Evolutionary conservation across 306 rosid genomes (phyloP).

Genomic region (Delonix regia): DNA sequence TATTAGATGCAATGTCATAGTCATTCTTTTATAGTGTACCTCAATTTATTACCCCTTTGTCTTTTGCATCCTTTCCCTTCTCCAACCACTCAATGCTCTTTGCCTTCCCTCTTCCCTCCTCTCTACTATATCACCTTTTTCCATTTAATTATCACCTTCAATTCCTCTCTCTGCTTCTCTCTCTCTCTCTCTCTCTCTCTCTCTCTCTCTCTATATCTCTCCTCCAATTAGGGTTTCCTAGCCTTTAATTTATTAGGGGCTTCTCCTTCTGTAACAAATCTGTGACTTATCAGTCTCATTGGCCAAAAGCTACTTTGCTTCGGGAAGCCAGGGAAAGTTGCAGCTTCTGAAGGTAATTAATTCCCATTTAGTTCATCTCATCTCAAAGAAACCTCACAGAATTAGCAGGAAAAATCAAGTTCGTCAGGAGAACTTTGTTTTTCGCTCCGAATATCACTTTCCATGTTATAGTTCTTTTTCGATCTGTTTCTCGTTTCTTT

Average conservation of each 20-base stretch:
- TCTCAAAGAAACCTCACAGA: constrained; percentile 19
- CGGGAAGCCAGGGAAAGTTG: constrained; percentile 44
- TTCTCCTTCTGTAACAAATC: constrained; percentile 41
- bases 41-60: constrained; percentile 86
- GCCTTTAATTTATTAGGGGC: background rate
- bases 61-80: constrained; percentile 88
- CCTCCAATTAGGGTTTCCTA: constrained; percentile 65
- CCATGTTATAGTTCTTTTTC: constrained; percentile 28
- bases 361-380: constrained; percentile 52
- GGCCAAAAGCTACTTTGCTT: constrained; percentile 46
- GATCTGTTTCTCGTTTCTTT: constrained; percentile 36
- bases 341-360: constrained; percentile 44
- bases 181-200: constrained; percentile 27
- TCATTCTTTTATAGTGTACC: constrained; percentile 86
- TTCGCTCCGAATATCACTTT: constrained; percentile 35
- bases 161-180: constrained; percentile 34
- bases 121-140: constrained; percentile 40
- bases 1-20: constrained; percentile 87
- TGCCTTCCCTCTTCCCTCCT: constrained; percentile 38
- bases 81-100: constrained; percentile 79
- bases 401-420: constrained; percentile 16
- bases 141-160: constrained; percentile 46
- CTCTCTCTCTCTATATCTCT: constrained; percentile 31
- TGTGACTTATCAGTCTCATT: constrained; percentile 45
- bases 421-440: constrained; percentile 35